These are phyloP conservation scores for Lactifluus hygrophoroides DNA, from an alignment of 768 basidiomycete species.

Conservation along the genomic window DNA sequence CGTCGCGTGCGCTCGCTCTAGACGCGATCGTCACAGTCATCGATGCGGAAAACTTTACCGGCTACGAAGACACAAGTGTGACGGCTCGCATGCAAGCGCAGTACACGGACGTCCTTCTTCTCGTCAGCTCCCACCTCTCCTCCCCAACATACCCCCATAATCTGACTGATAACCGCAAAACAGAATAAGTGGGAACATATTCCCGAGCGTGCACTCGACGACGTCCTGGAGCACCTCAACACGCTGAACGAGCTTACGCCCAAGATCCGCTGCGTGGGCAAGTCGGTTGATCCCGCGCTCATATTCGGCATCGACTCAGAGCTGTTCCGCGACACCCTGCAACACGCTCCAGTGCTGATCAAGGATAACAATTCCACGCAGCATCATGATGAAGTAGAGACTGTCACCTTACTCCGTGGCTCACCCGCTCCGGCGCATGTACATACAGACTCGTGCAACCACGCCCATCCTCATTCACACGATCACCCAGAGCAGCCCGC, in stretches of 20 bases:
- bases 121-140: constrained; percentile 43
- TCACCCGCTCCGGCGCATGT: constrained; percentile 19
- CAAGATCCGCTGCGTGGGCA: constrained; percentile 59
- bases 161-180: neutral
- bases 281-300: constrained; percentile 65
- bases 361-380: constrained; percentile 27
- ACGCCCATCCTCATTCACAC: neutral
- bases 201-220: constrained; percentile 68
- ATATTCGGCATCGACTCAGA: constrained; percentile 90
- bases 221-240: constrained; percentile 78
- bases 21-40: constrained; percentile 91
- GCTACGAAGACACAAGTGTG: constrained; percentile 87
- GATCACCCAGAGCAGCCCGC: neutral
- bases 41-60: constrained; percentile 84
- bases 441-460: constrained; percentile 1
- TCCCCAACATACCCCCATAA: neutral
- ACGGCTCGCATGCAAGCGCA: constrained; percentile 94
- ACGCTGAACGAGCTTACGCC: constrained; percentile 89
- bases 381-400: constrained; percentile 81
- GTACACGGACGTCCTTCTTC: constrained; percentile 85
- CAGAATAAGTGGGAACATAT: constrained; percentile 91
- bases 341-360: neutral
- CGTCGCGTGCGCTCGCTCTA: constrained; percentile 62
- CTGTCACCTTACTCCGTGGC: constrained; percentile 52
- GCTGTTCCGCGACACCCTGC: constrained; percentile 40